phyloP scores from a whole-genome alignment of 768 basidiomycete genomes.

The Boletus reticulatus region DNA sequence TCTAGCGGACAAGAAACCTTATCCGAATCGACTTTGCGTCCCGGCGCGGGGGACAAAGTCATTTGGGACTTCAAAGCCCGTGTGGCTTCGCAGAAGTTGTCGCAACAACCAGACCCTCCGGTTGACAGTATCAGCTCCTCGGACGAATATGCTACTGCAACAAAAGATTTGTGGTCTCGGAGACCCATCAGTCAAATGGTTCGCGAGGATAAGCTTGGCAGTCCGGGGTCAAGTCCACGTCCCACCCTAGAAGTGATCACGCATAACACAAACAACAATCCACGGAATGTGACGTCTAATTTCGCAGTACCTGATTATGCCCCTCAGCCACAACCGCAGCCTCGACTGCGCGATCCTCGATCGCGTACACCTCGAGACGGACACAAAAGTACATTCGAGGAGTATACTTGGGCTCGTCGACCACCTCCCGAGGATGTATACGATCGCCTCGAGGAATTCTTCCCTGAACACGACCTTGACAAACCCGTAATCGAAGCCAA shows the following conservation, averaged over 20 bases:
- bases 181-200: slow-evolving; percentile 30
- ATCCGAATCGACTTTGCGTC: slow-evolving; percentile 33
- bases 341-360: slow-evolving; percentile 16
- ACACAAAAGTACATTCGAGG: slow-evolving; percentile 54
- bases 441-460: slow-evolving; percentile 90
- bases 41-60: slow-evolving; percentile 30
- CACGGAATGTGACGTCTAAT: slow-evolving; percentile 16
- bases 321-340: slow-evolving; percentile 11
- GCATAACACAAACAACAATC: slow-evolving; percentile 13
- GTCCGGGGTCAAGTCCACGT: slow-evolving; percentile 22
- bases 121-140: slow-evolving; percentile 22
- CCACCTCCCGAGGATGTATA: slow-evolving; percentile 92
- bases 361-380: slow-evolving; percentile 30
- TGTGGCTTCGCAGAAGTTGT: slow-evolving; percentile 13
- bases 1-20: slow-evolving; percentile 32
- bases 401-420: slow-evolving; percentile 83
- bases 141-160: slow-evolving; percentile 31
- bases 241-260: slow-evolving; percentile 33
- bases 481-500: slow-evolving; percentile 90
- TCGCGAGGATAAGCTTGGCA: slow-evolving; percentile 18
- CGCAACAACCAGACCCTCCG: slow-evolving; percentile 15
- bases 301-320: slow-evolving; percentile 19
- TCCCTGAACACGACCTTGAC: slow-evolving; percentile 95
- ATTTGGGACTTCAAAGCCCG: slow-evolving; percentile 29
- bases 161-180: slow-evolving; percentile 32